phyloP scores from a whole-genome alignment of 306 rosid species.

The Senna siamea region DNA sequence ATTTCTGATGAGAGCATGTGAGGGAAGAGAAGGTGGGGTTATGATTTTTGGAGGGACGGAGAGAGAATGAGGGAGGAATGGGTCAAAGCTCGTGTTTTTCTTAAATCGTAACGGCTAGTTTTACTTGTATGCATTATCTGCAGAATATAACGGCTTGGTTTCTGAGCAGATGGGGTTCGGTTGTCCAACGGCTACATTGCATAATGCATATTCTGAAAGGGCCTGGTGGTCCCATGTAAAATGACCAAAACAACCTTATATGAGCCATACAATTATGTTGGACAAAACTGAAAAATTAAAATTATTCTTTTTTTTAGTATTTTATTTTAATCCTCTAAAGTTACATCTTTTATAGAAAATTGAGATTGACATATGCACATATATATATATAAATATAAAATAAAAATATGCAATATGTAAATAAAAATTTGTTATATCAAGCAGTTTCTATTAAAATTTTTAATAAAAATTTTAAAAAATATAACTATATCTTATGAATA shows the following conservation, averaged over 20 bases:
- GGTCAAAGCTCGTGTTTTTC: conserved; percentile 51
- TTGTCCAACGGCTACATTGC: conserved; percentile 59
- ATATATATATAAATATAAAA: too few species aligned
- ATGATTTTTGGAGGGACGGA: conserved; percentile 29
- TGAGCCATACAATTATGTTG: background rate
- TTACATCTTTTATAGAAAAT: too few species aligned
- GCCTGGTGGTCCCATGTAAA: background rate
- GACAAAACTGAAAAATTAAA: background rate
- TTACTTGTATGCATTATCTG: conserved; percentile 12
- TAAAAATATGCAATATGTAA: too few species aligned
- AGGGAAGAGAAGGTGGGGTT: conserved; percentile 32
- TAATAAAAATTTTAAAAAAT: too few species aligned
- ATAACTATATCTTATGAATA: too few species aligned
- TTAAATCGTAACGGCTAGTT: conserved; percentile 77
- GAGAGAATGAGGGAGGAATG: conserved; percentile 40
- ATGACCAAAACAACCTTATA: background rate
- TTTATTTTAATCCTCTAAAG: too few species aligned
- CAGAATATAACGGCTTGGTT: conserved; percentile 49
- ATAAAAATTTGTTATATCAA: too few species aligned
- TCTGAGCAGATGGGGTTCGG: conserved; percentile 2
- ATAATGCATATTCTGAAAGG: background rate
- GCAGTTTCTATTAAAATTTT: too few species aligned
- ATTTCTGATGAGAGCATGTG: conserved; percentile 41
- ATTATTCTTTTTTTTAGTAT: too few species aligned
- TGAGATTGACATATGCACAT: too few species aligned